phyloP scores from a whole-genome alignment of 345 rosid genomes.

The Eucalyptus paniculata region DNA sequence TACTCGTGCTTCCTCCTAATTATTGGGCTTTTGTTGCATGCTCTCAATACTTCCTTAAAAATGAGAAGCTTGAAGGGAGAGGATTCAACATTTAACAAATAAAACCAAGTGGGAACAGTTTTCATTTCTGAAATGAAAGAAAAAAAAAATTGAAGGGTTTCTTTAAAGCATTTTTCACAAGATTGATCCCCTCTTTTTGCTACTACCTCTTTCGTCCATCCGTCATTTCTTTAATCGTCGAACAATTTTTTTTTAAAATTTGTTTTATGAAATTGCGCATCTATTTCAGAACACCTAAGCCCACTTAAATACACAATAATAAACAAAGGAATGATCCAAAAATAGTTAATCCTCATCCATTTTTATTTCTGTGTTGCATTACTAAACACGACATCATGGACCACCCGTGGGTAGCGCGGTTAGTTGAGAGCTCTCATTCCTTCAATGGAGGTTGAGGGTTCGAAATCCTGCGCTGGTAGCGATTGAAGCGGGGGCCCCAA shows the following conservation, averaged over 20 bases:
- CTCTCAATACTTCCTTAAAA: neutral
- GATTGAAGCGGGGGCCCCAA: no score
- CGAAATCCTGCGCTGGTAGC: no score
- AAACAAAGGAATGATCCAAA: neutral
- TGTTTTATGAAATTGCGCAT: no score
- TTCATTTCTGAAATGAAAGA: neutral
- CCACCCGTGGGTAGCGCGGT: no score
- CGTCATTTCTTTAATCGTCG: neutral
- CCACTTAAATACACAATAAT: no score
- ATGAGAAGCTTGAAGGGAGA: neutral
- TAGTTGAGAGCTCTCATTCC: no score
- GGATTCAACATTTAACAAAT: neutral
- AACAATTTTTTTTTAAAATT: no score
- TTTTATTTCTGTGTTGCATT: neutral
- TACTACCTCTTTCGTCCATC: neutral
- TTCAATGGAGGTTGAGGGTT: no score
- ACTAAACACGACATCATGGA: neutral
- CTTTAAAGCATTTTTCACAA: neutral
- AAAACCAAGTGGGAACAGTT: neutral
- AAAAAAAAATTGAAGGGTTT: neutral
- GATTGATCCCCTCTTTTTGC: neutral
- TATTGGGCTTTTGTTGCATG: neutral
- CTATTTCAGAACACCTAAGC: no score
- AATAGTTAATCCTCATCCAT: neutral
- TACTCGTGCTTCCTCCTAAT: neutral